Evolutionary conservation across 2,329 filamentous ascomycete genomes (phyloP).

Genomic region (Pestalotiopsis sp.): DNA sequence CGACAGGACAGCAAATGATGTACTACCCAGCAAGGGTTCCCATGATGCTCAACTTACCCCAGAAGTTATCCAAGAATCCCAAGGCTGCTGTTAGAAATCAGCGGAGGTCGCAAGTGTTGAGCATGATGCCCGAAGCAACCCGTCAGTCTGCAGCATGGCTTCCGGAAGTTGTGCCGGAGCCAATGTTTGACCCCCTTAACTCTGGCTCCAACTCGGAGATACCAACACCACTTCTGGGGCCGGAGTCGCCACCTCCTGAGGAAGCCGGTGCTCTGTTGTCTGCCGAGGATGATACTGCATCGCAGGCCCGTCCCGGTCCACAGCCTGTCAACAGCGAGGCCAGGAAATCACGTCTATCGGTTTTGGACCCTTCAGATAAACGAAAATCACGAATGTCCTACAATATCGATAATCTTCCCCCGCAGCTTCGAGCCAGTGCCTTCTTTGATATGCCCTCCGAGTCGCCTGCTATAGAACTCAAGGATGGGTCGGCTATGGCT

Average conservation of each 20-base stretch:
- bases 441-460: conserved; percentile 78
- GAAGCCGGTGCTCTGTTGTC: conserved; percentile 7
- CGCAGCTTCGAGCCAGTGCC: conserved; percentile 85
- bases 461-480: conserved; percentile 56
- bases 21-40: conserved; percentile 96
- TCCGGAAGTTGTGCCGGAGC: conserved; percentile 31
- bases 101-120: conserved; percentile 74
- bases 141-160: conserved; percentile 35
- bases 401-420: conserved; percentile 63
- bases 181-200: conserved; percentile 34
- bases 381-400: conserved; percentile 41
- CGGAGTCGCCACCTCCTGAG: conserved; percentile 1
- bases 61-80: conserved; percentile 78
- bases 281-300: conserved; percentile 16
- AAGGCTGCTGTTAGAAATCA: conserved; percentile 67
- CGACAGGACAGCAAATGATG: conserved; percentile 79
- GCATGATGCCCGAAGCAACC: conserved; percentile 55
- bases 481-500: conserved; percentile 81
- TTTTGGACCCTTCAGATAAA: conserved; percentile 29
- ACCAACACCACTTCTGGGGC: conserved; percentile 12
- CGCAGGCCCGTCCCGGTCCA: conserved; percentile 15
- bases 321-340: conserved; percentile 19
- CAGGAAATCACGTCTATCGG: conserved; percentile 40
- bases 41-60: conserved; percentile 88
- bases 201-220: conserved; percentile 25